phyloP scores from a whole-genome alignment of 2,329 filamentous ascomycete species.

The Uncinocarpus reesii region DNA sequence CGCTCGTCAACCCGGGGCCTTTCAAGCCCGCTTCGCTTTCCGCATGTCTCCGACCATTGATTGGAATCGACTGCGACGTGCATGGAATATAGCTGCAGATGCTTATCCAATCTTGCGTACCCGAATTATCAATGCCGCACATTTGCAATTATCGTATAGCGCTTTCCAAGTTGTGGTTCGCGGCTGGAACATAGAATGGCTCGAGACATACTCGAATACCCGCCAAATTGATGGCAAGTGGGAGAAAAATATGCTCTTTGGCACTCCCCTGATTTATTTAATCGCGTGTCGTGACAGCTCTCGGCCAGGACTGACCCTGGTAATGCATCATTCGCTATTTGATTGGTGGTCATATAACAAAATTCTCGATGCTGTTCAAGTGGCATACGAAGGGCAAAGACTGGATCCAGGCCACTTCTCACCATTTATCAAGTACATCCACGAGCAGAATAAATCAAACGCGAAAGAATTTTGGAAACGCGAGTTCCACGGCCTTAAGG shows the following conservation, averaged over 20 bases:
- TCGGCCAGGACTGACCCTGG: slow-evolving; percentile 25
- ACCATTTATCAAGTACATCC: slow-evolving; percentile 10
- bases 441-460: neutral
- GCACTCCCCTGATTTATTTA: slow-evolving; percentile 9
- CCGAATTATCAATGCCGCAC: slow-evolving; percentile 22
- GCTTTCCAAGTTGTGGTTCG: slow-evolving; percentile 21
- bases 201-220: neutral
- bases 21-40: slow-evolving; percentile 31
- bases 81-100: slow-evolving; percentile 31
- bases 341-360: slow-evolving; percentile 29
- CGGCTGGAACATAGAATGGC: slow-evolving; percentile 9
- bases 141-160: slow-evolving; percentile 21
- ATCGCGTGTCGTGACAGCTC: neutral
- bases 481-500: slow-evolving; percentile 1
- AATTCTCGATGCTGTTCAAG: slow-evolving; percentile 14
- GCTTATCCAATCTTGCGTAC: slow-evolving; percentile 36
- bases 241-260: slow-evolving; percentile 15
- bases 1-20: slow-evolving; percentile 28
- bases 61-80: slow-evolving; percentile 26
- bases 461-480: slow-evolving; percentile 6
- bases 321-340: slow-evolving; percentile 37
- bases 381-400: slow-evolving; percentile 7
- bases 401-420: slow-evolving; percentile 7
- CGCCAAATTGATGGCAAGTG: slow-evolving; percentile 13
- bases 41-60: slow-evolving; percentile 23